These are phyloP conservation scores for Botrytis squamosa DNA, from an alignment of 2,329 filamentous ascomycete species.

Conservation along the genomic window DNA sequence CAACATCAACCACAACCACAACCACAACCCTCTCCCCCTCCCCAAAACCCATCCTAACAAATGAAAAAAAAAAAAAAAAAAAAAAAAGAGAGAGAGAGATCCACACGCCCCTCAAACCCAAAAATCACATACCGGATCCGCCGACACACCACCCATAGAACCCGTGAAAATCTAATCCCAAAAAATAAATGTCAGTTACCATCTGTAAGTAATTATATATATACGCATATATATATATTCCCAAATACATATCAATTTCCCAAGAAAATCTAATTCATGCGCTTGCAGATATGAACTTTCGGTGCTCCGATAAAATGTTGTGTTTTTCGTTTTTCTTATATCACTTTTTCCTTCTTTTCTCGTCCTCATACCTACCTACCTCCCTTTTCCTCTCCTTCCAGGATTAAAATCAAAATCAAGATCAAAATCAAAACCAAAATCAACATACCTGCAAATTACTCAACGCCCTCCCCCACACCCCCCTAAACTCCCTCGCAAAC, in stretches of 20 bases:
- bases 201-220: neutral
- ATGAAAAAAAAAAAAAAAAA: too few species aligned
- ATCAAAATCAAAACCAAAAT: neutral
- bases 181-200: neutral
- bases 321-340: neutral
- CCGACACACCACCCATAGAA: constrained; percentile 10
- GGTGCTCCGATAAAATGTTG: neutral
- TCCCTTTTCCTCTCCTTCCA: too few species aligned
- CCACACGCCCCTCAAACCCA: neutral
- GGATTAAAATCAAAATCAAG: neutral
- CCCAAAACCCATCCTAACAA: neutral
- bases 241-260: too few species aligned
- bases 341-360: too few species aligned
- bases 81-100: too few species aligned
- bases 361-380: too few species aligned
- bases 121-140: constrained; percentile 14
- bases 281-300: neutral
- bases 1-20: neutral
- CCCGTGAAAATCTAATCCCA: constrained; percentile 11
- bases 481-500: neutral
- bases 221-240: neutral
- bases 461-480: constrained; percentile 12
- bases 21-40: neutral
- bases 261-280: neutral
- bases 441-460: constrained; percentile 18